Percentiles rank a stretch among this genome's conserved stretches.
These are phyloP conservation scores for Lepiota brunneoincarnata DNA, from an alignment of 768 basidiomycete genomes.

Conservation along the genomic window DNA sequence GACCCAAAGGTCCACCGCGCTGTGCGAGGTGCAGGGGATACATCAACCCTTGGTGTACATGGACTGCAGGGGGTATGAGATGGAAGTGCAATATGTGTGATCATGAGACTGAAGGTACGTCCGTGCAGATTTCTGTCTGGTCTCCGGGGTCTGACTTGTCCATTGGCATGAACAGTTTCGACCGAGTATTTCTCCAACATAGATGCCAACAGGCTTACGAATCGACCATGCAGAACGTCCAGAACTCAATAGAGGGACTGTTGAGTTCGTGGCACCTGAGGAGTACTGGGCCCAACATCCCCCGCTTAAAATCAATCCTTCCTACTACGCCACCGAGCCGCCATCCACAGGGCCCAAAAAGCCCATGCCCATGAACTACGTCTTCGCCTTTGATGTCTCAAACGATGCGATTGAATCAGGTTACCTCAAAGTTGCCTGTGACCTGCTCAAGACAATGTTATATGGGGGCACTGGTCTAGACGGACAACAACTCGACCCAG, in stretches of 20 bases:
- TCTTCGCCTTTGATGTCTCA: conserved; percentile 91
- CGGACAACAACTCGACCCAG: conserved; percentile 37
- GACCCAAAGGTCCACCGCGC: conserved; percentile 72
- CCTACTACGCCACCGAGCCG: conserved; percentile 53
- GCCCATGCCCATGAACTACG: conserved; percentile 66
- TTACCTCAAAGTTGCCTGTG: conserved; percentile 65
- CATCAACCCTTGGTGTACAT: conserved; percentile 91
- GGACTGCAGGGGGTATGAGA: conserved; percentile 74
- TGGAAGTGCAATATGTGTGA: conserved; percentile 95
- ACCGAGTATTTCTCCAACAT: conserved; percentile 83
- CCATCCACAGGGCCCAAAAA: conserved; percentile 41
- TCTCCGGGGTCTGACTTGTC: conserved; percentile 10
- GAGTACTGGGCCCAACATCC: conserved; percentile 86
- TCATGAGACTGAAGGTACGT: conserved; percentile 80
- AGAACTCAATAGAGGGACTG: conserved; percentile 87
- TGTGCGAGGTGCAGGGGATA: conserved; percentile 87
- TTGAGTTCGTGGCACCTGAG: conserved; percentile 82
- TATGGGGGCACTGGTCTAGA: conserved; percentile 54
- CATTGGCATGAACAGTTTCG: conserved; percentile 46
- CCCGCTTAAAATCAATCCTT: conserved; percentile 45
- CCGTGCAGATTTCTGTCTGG: conserved; percentile 1
- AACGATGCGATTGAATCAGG: conserved; percentile 65
- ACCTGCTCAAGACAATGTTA: conserved; percentile 56
- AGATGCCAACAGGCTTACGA: conserved; percentile 71
- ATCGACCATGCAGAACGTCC: conserved; percentile 80